phyloP scores from a whole-genome alignment of 2,329 filamentous ascomycete species.

The Colletotrichum kahawae region DNA sequence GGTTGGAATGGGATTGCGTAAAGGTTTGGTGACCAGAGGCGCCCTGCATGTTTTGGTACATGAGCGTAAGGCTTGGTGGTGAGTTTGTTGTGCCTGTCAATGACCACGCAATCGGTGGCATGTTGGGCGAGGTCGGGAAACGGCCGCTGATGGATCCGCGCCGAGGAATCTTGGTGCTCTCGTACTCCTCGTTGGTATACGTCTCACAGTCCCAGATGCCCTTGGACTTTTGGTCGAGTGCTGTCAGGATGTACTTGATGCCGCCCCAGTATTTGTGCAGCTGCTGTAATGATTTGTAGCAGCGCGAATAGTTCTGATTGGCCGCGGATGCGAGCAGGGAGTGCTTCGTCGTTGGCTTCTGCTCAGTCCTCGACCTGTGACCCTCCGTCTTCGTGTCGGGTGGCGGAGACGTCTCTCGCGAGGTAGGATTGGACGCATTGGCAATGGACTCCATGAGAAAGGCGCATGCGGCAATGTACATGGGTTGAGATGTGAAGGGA shows the following conservation, averaged over 20 bases:
- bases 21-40: constrained; percentile 2
- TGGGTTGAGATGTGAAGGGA: constrained; percentile 87
- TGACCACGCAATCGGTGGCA: constrained; percentile 76
- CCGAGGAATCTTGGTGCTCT: constrained; percentile 61
- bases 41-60: constrained; percentile 68
- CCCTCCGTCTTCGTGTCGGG: constrained; percentile 27
- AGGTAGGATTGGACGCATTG: constrained; percentile 70
- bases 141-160: constrained; percentile 45
- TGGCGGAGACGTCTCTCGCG: constrained; percentile 61
- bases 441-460: constrained; percentile 84
- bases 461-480: constrained; percentile 89
- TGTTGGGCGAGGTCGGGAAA: constrained; percentile 55
- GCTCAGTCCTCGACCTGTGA: constrained; percentile 24
- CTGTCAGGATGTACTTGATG: constrained; percentile 84
- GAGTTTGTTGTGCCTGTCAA: constrained; percentile 89
- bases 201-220: constrained; percentile 81
- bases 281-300: constrained; percentile 82
- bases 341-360: constrained; percentile 65
- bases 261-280: constrained; percentile 88
- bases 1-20: constrained; percentile 11
- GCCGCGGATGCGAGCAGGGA: constrained; percentile 80
- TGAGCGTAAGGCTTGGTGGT: constrained; percentile 80
- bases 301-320: constrained; percentile 85
- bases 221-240: constrained; percentile 85
- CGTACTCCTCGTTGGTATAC: constrained; percentile 76